phyloP scores from a whole-genome alignment of 164 flowering plant species.

The Chloranthus sessilifolius region DNA sequence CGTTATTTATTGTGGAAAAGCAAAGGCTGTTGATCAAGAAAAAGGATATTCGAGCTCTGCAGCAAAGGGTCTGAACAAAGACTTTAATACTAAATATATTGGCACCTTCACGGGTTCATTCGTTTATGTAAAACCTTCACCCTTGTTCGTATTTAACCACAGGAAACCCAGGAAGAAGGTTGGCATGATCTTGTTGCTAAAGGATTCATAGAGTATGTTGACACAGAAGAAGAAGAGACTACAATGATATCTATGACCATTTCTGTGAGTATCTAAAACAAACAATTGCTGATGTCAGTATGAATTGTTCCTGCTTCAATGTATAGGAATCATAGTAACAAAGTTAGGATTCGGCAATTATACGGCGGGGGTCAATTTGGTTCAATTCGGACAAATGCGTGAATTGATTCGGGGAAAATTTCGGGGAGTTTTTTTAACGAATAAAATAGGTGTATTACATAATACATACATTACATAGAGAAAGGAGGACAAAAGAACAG shows the following conservation, averaged over 20 bases:
- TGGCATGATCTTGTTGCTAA: constrained; percentile 95
- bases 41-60: constrained; percentile 73
- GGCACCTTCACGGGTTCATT: not conserved
- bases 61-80: constrained; percentile 66
- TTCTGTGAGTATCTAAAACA: constrained; percentile 53
- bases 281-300: too few relatives aligned
- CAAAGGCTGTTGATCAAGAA: constrained; percentile 87
- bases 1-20: constrained; percentile 91
- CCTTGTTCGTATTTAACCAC: constrained; percentile 11
- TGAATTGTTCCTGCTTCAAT: too few relatives aligned
- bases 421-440: too few relatives aligned
- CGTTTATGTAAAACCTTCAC: not conserved
- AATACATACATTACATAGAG: too few relatives aligned
- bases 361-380: too few relatives aligned
- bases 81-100: too few relatives aligned
- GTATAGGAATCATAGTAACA: too few relatives aligned
- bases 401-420: not conserved
- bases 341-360: too few relatives aligned
- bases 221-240: constrained; percentile 98
- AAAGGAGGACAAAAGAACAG: too few relatives aligned
- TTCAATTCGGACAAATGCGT: too few relatives aligned
- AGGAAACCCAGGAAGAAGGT: constrained; percentile 83
- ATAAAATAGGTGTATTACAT: too few relatives aligned
- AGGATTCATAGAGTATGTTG: constrained; percentile 90
- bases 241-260: constrained; percentile 99